phyloP scores from a whole-genome alignment of 2,329 filamentous ascomycete genomes.

The Zymoseptoria ardabiliae region DNA sequence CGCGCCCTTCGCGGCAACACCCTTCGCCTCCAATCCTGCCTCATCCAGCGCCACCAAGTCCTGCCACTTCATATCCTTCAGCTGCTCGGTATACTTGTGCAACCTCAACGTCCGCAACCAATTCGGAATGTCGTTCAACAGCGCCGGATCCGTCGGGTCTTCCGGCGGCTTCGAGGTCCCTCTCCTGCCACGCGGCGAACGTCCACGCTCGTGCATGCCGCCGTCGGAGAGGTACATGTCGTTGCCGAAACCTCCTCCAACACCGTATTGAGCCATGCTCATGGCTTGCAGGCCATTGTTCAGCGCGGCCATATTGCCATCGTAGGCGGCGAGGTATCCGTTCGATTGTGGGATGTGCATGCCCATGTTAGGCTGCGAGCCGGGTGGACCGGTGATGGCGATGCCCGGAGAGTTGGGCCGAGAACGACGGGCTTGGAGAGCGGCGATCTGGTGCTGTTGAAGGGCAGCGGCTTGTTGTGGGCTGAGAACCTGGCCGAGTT shows the following conservation, averaged over 20 bases:
- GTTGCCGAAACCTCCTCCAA: conserved; percentile 65
- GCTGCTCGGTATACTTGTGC: conserved; percentile 97
- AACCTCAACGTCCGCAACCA: conserved; percentile 92
- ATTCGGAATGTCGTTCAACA: conserved; percentile 89
- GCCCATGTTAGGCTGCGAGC: conserved; percentile 38
- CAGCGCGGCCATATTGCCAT: conserved; percentile 48
- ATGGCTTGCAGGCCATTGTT: conserved; percentile 64
- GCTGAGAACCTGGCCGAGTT: conserved; percentile 79
- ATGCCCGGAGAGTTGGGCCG: conserved; percentile 85
- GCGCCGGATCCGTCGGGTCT: conserved; percentile 83
- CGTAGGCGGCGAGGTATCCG: conserved; percentile 85
- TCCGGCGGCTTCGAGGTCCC: conserved; percentile 97
- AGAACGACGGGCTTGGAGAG: conserved; percentile 72
- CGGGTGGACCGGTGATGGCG: conserved; percentile 62
- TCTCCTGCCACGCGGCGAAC: conserved; percentile 83
- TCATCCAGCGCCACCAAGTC: conserved; percentile 89
- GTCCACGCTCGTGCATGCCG: conserved; percentile 80
- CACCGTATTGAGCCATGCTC: conserved; percentile 44
- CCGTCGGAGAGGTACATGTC: conserved; percentile 92
- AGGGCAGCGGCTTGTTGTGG: conserved; percentile 45
- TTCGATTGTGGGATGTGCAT: conserved; percentile 91
- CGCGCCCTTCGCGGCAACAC: conserved; percentile 90
- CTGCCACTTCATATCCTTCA: conserved; percentile 96
- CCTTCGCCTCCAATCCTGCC: conserved; percentile 82
- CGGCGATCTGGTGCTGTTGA: conserved; percentile 71